Percentiles rank a stretch among this genome's conserved stretches.
Conservation (phyloP, 2,329 filamentous ascomycete species). For the Xylariaceae sp. region DNA sequence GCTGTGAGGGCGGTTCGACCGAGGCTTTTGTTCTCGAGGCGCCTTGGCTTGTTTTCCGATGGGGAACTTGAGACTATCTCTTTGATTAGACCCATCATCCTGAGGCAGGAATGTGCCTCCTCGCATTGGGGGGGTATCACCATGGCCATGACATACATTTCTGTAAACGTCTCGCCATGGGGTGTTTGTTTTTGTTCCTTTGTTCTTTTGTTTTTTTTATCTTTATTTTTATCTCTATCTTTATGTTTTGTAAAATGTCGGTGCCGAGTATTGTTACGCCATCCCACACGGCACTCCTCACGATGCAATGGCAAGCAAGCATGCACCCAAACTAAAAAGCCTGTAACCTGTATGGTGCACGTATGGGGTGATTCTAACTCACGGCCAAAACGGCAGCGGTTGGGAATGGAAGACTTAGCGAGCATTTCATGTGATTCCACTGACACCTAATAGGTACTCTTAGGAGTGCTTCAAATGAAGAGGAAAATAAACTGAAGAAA, state of each 20-base stretch:
- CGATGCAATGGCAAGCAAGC: not conserved
- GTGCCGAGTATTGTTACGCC: not conserved
- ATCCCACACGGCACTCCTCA: not conserved
- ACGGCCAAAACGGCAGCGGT: not conserved
- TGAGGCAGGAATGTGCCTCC: not conserved
- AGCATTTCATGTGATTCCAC: not conserved
- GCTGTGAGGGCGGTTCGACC: not conserved
- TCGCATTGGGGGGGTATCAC: not conserved
- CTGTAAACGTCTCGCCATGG: not conserved
- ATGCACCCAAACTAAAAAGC: conserved; percentile 5
- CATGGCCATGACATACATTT: not conserved
- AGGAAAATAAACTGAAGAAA: not conserved
- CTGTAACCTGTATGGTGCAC: not conserved
- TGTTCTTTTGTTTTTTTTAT: no score
- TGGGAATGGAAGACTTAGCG: not conserved
- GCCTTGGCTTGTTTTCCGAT: not conserved
- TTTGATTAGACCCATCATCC: not conserved
- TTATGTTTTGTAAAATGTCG: not conserved
- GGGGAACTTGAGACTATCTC: not conserved
- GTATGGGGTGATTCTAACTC: conserved; percentile 5
- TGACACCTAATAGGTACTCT: not conserved
- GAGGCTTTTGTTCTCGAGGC: not conserved
- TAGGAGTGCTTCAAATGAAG: not conserved
- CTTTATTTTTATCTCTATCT: no score
- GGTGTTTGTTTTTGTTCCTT: not conserved